Evolutionary conservation across 345 rosid genomes (phyloP).

Genomic region (Arabidopsis thaliana): TAIR10.1 NC_003070.9:21078501-21079000

Average conservation of each 20-base stretch:
- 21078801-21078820: too few relatives aligned
- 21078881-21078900: background rate
- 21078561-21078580: constrained; percentile 76
- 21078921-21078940: background rate
- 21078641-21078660: too few relatives aligned
- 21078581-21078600: constrained; percentile 94
- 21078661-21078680: background rate
- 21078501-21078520: constrained; percentile 85
- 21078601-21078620: constrained; percentile 46
- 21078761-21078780: too few relatives aligned
- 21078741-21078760: background rate
- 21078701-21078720: background rate
- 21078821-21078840: background rate
- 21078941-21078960: constrained; percentile 24
- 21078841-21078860: background rate
- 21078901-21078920: background rate
- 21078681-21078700: too few relatives aligned
- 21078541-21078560: constrained; percentile 64
- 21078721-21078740: background rate
- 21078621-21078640: background rate
- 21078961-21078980: constrained; percentile 4
- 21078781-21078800: background rate
- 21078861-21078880: background rate
- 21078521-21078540: constrained; percentile 65
- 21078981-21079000: constrained; percentile 20